Conservation (phyloP, 73 alveolate genomes). For the Breviolum minutum region DNA sequence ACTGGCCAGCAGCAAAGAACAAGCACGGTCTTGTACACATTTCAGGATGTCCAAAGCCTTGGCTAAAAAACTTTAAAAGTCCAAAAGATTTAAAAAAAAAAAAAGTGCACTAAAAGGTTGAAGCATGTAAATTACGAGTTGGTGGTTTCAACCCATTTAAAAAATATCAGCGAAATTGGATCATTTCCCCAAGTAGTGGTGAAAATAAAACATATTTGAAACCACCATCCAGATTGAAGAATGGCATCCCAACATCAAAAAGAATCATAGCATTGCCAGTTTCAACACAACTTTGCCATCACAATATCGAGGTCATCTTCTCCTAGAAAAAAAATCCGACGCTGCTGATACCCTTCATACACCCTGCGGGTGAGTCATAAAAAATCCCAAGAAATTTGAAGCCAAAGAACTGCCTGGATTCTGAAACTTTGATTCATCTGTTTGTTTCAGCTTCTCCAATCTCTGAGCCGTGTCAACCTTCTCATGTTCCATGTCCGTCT, state of each 20-base stretch:
- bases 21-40: conserved; percentile 80
- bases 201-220: no score
- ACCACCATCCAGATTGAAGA: no score
- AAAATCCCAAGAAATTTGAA: background rate
- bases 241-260: no score
- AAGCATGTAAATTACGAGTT: background rate
- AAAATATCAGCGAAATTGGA: no score
- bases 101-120: background rate
- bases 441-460: background rate
- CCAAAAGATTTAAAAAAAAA: background rate
- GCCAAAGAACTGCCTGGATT: conserved; percentile 47
- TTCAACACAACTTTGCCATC: no score
- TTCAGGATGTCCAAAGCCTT: conserved; percentile 72
- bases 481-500: background rate
- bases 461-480: background rate
- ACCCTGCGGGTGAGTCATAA: background rate
- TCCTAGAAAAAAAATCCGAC: background rate
- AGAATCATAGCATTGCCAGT: no score
- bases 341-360: background rate
- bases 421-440: background rate
- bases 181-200: no score
- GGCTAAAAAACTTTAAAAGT: background rate
- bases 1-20: conserved; percentile 68
- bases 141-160: no score
- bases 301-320: background rate